These are phyloP conservation scores for Dichotomopilus funicola DNA, from an alignment of 2,329 filamentous ascomycete genomes.

Conservation along the genomic window DNA sequence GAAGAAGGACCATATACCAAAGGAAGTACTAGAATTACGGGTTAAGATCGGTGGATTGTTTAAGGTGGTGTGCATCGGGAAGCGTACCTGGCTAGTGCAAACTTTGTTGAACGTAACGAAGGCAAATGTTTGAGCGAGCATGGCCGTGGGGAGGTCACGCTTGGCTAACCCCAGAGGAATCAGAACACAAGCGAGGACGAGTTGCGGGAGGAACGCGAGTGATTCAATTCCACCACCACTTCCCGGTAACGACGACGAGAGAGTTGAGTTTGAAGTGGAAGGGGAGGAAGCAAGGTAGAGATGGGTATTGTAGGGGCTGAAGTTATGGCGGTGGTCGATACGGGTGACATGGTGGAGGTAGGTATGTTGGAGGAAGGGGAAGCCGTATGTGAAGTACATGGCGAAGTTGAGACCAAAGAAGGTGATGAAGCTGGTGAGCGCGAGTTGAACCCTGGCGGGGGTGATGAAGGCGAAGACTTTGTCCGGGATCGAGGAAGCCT, in stretches of 20 bases:
- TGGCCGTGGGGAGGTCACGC: constrained; percentile 70
- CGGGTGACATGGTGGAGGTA: constrained; percentile 89
- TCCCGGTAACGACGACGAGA: constrained; percentile 7
- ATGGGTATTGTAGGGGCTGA: constrained; percentile 90
- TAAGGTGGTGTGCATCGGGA: not conserved
- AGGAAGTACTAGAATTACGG: constrained; percentile 72
- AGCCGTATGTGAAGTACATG: constrained; percentile 73
- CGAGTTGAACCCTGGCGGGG: constrained; percentile 49
- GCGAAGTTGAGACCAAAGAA: constrained; percentile 66
- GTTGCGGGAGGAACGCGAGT: constrained; percentile 81
- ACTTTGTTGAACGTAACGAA: constrained; percentile 99
- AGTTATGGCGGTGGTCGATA: constrained; percentile 96
- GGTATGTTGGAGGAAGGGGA: constrained; percentile 78
- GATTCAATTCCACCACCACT: constrained; percentile 55
- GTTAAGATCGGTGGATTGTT: not conserved
- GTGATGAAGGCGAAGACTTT: constrained; percentile 37
- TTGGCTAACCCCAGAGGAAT: constrained; percentile 69
- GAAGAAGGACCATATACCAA: constrained; percentile 93
- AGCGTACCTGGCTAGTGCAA: constrained; percentile 84
- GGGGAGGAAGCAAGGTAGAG: constrained; percentile 73
- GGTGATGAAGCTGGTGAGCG: constrained; percentile 59
- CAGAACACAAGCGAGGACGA: constrained; percentile 69
- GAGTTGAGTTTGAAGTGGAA: constrained; percentile 13
- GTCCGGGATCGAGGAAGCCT: constrained; percentile 15
- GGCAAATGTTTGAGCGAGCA: constrained; percentile 93